Conservation (phyloP, 2,329 filamentous ascomycete species). For the Colletotrichum sp. region DNA sequence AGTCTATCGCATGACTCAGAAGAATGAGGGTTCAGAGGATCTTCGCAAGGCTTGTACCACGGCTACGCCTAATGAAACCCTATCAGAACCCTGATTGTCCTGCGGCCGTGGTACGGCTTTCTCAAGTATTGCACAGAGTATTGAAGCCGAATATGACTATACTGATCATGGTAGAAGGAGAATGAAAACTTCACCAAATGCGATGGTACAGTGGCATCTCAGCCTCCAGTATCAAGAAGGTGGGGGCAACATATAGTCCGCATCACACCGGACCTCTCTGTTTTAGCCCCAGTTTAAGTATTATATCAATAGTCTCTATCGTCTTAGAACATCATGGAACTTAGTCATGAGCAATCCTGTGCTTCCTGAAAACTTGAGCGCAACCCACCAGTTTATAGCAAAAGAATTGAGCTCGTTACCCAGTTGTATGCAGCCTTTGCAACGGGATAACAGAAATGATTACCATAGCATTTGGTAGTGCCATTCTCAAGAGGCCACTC, state of each 20-base stretch:
- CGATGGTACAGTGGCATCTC: not conserved
- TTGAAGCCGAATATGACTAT: not conserved
- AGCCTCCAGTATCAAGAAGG: not conserved
- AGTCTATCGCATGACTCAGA: not conserved
- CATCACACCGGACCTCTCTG: not conserved
- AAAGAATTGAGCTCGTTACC: not conserved
- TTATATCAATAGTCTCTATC: not conserved
- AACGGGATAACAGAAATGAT: not conserved
- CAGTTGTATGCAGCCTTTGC: not conserved
- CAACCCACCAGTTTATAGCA: not conserved
- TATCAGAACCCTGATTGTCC: not conserved
- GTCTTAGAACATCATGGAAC: not conserved
- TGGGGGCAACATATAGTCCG: not conserved
- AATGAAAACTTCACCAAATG: not conserved
- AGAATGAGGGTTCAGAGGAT: not conserved
- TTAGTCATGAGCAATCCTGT: not conserved
- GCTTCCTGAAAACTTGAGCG: not conserved
- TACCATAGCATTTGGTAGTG: not conserved
- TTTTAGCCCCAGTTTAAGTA: not conserved
- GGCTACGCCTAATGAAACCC: not conserved
- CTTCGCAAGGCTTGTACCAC: not conserved
- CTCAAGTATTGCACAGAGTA: not conserved
- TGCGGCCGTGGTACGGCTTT: not conserved
- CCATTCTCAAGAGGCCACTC: not conserved
- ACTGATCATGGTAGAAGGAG: not conserved